phyloP scores from a whole-genome alignment of 768 basidiomycete species.

The Tremella mesenterica region DNA sequence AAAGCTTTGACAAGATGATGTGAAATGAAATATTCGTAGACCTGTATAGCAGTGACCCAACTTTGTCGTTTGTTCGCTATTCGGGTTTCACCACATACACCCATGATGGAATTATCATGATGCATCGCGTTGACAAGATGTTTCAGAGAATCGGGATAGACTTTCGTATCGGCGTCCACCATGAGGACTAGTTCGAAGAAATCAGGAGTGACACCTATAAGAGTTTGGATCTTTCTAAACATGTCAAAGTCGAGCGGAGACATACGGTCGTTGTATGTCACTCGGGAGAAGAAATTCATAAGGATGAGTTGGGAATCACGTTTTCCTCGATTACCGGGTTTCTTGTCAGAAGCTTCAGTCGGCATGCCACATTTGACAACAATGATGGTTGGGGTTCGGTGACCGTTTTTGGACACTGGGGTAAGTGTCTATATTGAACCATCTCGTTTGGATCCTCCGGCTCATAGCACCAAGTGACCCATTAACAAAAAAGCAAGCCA shows the following conservation, averaged over 20 bases:
- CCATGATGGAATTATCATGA: slow-evolving; percentile 98
- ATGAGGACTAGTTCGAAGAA: slow-evolving; percentile 96
- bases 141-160: slow-evolving; percentile 79
- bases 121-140: slow-evolving; percentile 97
- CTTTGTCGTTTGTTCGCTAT: slow-evolving; percentile 97
- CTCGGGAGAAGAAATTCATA: slow-evolving; percentile 99
- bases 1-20: slow-evolving; percentile 98
- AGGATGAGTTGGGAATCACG: slow-evolving; percentile 96
- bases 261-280: slow-evolving; percentile 99
- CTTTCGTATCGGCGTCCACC: slow-evolving; percentile 98
- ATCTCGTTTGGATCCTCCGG: background rate
- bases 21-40: slow-evolving; percentile 84
- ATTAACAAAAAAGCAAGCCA: too few relatives aligned
- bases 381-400: slow-evolving; percentile 85
- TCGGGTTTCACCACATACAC: slow-evolving; percentile 94
- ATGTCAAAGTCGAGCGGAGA: slow-evolving; percentile 93
- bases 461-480: too few relatives aligned
- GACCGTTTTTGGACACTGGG: slow-evolving; percentile 49
- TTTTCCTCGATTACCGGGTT: slow-evolving; percentile 96
- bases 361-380: slow-evolving; percentile 96
- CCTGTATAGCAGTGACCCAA: slow-evolving; percentile 98
- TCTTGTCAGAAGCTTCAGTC: slow-evolving; percentile 74
- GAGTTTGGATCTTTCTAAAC: slow-evolving; percentile 87
- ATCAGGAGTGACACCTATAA: slow-evolving; percentile 99
- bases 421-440: background rate